A percentile compares a stretch with the other conserved stretches of the same genome.
Evolutionary conservation across 305 asterid species (phyloP).

Genomic region (Rubia peregrina): DNA sequence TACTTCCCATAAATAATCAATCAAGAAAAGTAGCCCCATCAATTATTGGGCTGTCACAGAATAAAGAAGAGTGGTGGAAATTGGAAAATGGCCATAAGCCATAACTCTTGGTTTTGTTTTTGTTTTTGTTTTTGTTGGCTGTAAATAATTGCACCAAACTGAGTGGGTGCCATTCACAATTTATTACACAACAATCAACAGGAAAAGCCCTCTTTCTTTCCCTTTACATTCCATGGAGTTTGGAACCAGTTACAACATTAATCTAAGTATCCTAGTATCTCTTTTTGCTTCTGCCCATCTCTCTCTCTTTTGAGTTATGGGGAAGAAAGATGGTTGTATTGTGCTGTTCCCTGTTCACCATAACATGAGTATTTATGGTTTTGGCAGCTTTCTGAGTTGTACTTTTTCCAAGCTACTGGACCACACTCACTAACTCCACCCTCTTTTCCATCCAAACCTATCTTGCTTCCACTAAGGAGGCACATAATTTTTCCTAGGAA

Average conservation of each 20-base stretch:
- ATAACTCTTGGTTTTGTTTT: neutral
- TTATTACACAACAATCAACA: neutral
- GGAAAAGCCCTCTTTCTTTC: neutral
- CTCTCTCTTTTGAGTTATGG: constrained; percentile 13
- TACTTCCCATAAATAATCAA: neutral
- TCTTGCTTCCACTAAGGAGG: constrained; percentile 35
- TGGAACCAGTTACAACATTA: constrained; percentile 14
- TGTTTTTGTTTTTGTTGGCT: neutral
- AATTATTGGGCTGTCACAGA: constrained; percentile 7
- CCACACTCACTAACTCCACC: constrained; percentile 25
- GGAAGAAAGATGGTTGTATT: neutral
- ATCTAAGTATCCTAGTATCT: neutral
- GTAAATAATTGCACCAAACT: constrained; percentile 2
- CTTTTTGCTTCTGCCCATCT: constrained; percentile 13
- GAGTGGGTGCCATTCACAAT: neutral
- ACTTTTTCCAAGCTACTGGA: constrained; percentile 23
- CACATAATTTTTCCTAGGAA: constrained; percentile 15
- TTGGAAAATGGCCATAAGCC: constrained; percentile 2
- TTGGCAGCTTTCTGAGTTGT: constrained; percentile 29
- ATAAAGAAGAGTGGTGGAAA: constrained; percentile 11
- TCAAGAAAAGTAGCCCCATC: constrained; percentile 3
- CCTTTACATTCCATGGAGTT: constrained; percentile 20
- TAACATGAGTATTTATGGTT: neutral
- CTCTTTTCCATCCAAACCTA: constrained; percentile 22
- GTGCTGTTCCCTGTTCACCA: neutral